phyloP scores from a whole-genome alignment of 2,329 filamentous ascomycete species.

The Phyllosticta citriasiana region DNA sequence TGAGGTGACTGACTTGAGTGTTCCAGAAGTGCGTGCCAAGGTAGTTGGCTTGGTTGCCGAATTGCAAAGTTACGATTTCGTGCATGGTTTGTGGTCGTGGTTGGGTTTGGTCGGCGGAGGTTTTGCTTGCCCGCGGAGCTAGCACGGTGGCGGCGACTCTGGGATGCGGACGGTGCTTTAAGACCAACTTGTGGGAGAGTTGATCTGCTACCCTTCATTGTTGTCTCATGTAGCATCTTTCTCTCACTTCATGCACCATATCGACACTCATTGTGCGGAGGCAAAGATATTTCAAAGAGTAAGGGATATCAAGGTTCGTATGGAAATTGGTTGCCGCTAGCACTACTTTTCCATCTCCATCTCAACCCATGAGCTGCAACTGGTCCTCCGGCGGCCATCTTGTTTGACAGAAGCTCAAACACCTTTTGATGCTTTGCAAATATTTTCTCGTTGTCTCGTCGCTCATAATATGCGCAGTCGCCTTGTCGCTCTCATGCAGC shows the following conservation, averaged over 20 bases:
- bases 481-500: constrained; percentile 65
- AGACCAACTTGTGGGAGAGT: neutral
- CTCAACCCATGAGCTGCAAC: constrained; percentile 82
- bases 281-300: neutral
- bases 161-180: neutral
- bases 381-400: constrained; percentile 92
- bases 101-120: neutral
- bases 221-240: neutral
- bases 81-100: constrained; percentile 51
- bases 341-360: neutral
- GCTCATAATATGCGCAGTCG: constrained; percentile 90
- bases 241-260: neutral
- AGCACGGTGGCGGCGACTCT: neutral
- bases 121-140: neutral
- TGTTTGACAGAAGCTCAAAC: constrained; percentile 91
- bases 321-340: neutral
- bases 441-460: constrained; percentile 95
- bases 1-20: constrained; percentile 52
- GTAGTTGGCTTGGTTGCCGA: constrained; percentile 89
- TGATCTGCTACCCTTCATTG: neutral
- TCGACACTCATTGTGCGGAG: neutral
- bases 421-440: constrained; percentile 94
- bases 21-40: constrained; percentile 98
- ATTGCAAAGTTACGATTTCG: constrained; percentile 88
- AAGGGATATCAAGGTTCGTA: neutral